Conservation (phyloP, 257 asterid genomes). For the Gynochthodes officinalis region DNA sequence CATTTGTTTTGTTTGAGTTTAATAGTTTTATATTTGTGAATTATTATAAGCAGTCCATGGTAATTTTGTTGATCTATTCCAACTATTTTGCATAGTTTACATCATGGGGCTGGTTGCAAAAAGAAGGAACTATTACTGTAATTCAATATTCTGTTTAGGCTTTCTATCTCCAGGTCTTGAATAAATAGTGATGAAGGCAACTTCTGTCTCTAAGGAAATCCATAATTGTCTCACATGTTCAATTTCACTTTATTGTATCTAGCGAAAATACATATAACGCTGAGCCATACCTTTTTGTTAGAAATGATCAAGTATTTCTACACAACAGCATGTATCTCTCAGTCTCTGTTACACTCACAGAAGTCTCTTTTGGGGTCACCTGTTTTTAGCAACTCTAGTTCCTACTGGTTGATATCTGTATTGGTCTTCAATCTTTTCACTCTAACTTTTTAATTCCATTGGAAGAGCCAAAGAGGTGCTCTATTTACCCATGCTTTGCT, state of each 20-base stretch:
- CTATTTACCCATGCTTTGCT: neutral
- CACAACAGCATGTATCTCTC: neutral
- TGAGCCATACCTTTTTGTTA: neutral
- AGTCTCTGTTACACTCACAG: neutral
- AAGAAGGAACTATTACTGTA: neutral
- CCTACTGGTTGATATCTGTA: neutral
- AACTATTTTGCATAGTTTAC: neutral
- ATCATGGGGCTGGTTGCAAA: neutral
- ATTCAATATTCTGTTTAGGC: neutral
- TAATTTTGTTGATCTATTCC: neutral
- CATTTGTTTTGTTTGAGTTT: no score
- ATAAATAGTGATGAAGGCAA: neutral
- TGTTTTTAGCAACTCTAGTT: neutral
- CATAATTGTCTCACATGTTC: neutral
- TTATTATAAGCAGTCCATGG: no score
- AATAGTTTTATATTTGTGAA: no score
- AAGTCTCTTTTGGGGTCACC: neutral
- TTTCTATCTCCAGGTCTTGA: neutral
- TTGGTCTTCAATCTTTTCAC: neutral
- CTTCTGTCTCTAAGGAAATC: neutral
- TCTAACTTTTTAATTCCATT: neutral
- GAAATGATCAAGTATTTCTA: neutral
- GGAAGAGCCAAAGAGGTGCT: neutral
- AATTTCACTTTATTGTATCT: no score
- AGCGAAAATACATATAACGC: neutral